Conservation (phyloP, 768 basidiomycete genomes). For the Rhodosporidiobolus sp. region DNA sequence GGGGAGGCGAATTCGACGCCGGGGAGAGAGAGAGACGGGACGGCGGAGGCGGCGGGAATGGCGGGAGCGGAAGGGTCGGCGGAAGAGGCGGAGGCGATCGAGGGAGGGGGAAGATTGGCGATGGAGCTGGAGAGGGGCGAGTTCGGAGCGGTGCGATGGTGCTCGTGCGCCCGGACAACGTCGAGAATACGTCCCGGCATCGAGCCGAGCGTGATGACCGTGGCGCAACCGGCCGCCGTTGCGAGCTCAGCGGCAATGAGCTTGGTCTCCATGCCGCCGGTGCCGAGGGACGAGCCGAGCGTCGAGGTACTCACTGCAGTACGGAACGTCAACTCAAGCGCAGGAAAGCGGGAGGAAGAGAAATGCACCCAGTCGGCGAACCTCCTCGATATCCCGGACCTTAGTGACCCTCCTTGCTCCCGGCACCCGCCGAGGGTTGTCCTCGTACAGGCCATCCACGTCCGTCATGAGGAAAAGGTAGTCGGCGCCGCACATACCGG, state of each 20-base stretch:
- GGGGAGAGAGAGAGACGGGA: neutral
- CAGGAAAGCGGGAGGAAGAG: neutral
- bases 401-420: conserved; percentile 67
- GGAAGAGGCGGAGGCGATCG: conserved; percentile 45
- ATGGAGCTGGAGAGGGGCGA: neutral
- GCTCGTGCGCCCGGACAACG: conserved; percentile 72
- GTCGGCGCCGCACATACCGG: conserved; percentile 96
- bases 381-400: conserved; percentile 75
- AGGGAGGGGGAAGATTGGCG: neutral
- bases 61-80: conserved; percentile 32
- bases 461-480: conserved; percentile 95
- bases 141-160: conserved; percentile 44
- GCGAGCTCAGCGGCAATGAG: conserved; percentile 97
- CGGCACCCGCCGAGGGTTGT: conserved; percentile 67
- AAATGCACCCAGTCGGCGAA: conserved; percentile 68
- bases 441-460: conserved; percentile 90
- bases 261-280: conserved; percentile 99
- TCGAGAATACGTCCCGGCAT: conserved; percentile 67
- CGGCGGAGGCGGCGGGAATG: neutral
- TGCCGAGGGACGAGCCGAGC: conserved; percentile 86
- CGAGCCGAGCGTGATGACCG: conserved; percentile 82
- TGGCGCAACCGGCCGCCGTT: conserved; percentile 88
- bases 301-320: conserved; percentile 81
- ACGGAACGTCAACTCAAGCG: neutral
- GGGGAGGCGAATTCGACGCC: conserved; percentile 23